phyloP scores from a whole-genome alignment of 495 filamentous ascomycete species.

The Hypomontagnella monticulosa region DNA sequence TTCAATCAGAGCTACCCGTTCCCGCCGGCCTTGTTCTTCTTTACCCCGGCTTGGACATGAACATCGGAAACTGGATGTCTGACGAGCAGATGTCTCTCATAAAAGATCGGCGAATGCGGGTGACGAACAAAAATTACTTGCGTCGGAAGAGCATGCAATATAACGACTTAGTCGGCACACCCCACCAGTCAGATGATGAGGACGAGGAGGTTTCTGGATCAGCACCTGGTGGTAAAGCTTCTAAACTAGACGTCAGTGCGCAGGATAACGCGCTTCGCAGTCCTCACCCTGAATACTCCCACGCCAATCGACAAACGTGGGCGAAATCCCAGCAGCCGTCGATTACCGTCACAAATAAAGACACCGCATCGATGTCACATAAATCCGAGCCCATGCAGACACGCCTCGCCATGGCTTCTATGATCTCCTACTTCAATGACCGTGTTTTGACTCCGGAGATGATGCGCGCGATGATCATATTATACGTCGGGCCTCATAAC shows the following conservation, averaged over 20 bases:
- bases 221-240: constrained; percentile 24
- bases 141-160: constrained; percentile 77
- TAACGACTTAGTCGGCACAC: constrained; percentile 66
- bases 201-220: constrained; percentile 53
- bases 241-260: constrained; percentile 9
- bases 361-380: constrained; percentile 49
- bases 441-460: constrained; percentile 95
- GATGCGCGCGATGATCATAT: constrained; percentile 99
- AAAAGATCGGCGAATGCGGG: constrained; percentile 79
- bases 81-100: constrained; percentile 97
- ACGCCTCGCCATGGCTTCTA: constrained; percentile 88
- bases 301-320: constrained; percentile 50
- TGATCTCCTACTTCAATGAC: constrained; percentile 98
- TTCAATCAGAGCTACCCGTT: constrained; percentile 70
- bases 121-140: constrained; percentile 79
- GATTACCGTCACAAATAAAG: constrained; percentile 17
- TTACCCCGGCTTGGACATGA: constrained; percentile 92
- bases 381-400: constrained; percentile 79
- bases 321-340: constrained; percentile 46
- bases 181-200: constrained; percentile 71
- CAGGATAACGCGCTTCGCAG: constrained; percentile 31
- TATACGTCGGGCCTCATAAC: constrained; percentile 94
- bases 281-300: constrained; percentile 57
- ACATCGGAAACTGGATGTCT: constrained; percentile 98
- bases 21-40: constrained; percentile 86